A percentile compares a stretch with the other conserved stretches of the same genome.
Evolutionary conservation across 805 yeast genomes (phyloP).

Genomic region (Saccharomycopsis lassenensis): DNA sequence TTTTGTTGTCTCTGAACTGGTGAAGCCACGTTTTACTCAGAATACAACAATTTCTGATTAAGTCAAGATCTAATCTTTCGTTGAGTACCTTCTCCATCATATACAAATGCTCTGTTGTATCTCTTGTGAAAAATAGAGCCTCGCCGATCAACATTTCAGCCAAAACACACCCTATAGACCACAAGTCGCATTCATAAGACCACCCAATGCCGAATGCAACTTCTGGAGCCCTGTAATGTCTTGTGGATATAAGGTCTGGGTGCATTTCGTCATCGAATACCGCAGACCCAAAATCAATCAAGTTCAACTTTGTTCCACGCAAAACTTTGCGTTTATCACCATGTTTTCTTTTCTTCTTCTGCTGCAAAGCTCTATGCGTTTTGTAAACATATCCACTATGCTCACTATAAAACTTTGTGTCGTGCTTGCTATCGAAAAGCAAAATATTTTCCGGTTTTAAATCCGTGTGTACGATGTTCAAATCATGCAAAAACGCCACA

Average conservation of each 20-base stretch:
- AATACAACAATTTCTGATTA: conserved; percentile 24
- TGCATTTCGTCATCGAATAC: conserved; percentile 91
- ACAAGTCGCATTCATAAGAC: conserved; percentile 93
- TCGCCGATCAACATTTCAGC: conserved; percentile 91
- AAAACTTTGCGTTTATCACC: conserved; percentile 41
- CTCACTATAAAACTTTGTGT: conserved; percentile 24
- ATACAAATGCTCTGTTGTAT: conserved; percentile 86
- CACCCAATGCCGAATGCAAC: conserved; percentile 91
- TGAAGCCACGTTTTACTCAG: neutral
- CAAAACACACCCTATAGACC: conserved; percentile 93
- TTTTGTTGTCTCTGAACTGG: conserved; percentile 1
- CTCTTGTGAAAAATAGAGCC: conserved; percentile 90
- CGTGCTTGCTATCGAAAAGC: conserved; percentile 42
- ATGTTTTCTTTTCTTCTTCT: neutral
- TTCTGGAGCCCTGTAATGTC: conserved; percentile 97
- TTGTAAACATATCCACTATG: neutral
- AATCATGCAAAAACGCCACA: conserved; percentile 81
- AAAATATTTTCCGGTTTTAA: conserved; percentile 92
- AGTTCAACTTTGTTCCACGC: conserved; percentile 69
- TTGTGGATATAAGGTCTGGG: conserved; percentile 80
- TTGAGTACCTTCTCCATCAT: conserved; percentile 82
- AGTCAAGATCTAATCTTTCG: conserved; percentile 32
- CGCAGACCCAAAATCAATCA: conserved; percentile 97
- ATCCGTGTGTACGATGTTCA: conserved; percentile 89
- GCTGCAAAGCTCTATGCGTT: neutral